Evolutionary conservation across 495 filamentous ascomycete species (phyloP).

Genomic region (Neurospora tetraspora): DNA sequence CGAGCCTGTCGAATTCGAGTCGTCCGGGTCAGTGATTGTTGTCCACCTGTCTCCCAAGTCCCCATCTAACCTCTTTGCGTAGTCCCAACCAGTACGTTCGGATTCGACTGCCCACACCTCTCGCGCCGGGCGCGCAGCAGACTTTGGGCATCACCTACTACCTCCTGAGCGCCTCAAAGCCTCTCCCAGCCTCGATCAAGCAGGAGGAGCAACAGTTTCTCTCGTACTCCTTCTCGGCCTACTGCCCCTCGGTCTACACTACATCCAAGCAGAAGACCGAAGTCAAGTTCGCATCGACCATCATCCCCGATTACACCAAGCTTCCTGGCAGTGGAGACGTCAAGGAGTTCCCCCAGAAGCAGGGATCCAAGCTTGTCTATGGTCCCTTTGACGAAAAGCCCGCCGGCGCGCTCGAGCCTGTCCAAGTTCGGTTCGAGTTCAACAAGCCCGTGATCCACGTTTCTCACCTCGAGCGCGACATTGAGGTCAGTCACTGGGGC

Average conservation of each 20-base stretch:
- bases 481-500: conserved; percentile 97
- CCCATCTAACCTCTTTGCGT: conserved; percentile 5
- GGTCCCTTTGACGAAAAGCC: conserved; percentile 77
- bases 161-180: conserved; percentile 59
- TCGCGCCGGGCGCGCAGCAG: conserved; percentile 64
- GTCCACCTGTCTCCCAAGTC: background rate
- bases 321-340: conserved; percentile 53
- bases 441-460: conserved; percentile 80
- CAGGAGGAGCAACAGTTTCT: conserved; percentile 83
- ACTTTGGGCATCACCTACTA: conserved; percentile 82
- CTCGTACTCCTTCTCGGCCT: conserved; percentile 73
- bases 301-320: conserved; percentile 76
- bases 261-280: conserved; percentile 94
- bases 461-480: conserved; percentile 67
- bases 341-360: conserved; percentile 62
- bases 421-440: conserved; percentile 86
- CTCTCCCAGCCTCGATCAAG: conserved; percentile 68
- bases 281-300: conserved; percentile 70
- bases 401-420: conserved; percentile 59
- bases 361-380: conserved; percentile 80
- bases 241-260: conserved; percentile 66
- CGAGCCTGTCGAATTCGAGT: conserved; percentile 54
- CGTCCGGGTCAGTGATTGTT: conserved; percentile 40
- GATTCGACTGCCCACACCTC: conserved; percentile 62
- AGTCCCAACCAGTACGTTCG: conserved; percentile 79